Evolutionary conservation across 495 filamentous ascomycete species (phyloP), one percentile per base, ranked within the genome.

Genomic region (Tetracladium setigerum): DNA sequence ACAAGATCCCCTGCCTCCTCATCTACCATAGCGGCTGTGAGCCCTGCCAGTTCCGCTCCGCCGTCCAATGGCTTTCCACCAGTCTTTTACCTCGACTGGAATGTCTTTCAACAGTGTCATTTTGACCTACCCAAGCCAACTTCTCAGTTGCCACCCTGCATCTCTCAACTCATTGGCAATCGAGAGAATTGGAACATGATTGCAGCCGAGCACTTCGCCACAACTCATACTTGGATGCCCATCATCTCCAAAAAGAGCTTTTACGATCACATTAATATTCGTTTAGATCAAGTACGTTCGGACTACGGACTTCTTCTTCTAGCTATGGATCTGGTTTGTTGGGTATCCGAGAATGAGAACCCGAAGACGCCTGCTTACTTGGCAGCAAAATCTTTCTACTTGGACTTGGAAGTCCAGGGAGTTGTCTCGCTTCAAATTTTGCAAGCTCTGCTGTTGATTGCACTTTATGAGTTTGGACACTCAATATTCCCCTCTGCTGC

Each of bases 221-320:
- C 47, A 17, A 46, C 64, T 0, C 66, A 68, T 44, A 33, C 22
- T 22, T 72, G 69, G 71, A 65, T 76, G 58, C 72, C 71, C 14
- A 61, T 74, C 41, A 55, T 76, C 27, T 72, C 70, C 4, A 64
- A 62, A 41, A 73, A 69, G 49, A 59, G 69, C 5, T 65, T 73
- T 46, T 43, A 51, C 24, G 43, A 30, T 11, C 27, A 46, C 19
- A 15, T 22, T 16, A 27, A 27, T 27, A 3, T 7, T 3, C 22
- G 7, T 27, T 35, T 30, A 15, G n/a, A 35, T 9, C 49, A 46
- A 31, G 11, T 19, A 10, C 49, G 66, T 1, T 55, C 70, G 0
- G 72, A 77, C 36, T 43, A 69, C 38, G 65, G 59, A 14, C 58
- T 74, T 35, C 62, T 76, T 7, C 67, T 70, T 39, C 51, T 76